Evolutionary conservation across 1,284 basidiomycete genomes (phyloP).

Genomic region (Trametes polyzona): DNA sequence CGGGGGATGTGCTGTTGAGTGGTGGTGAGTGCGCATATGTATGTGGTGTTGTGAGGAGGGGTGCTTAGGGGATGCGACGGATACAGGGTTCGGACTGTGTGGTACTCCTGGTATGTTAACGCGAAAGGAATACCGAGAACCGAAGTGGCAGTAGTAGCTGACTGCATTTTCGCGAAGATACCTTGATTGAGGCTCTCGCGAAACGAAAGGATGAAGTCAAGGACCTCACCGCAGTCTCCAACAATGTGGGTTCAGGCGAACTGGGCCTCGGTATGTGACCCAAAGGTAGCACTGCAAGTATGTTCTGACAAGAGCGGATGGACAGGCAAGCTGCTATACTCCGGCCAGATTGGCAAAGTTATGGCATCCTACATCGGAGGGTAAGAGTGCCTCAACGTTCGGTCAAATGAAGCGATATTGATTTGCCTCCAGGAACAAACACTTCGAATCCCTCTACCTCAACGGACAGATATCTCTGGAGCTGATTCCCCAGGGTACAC

Average conservation of each 20-base stretch:
- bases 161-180: slow-evolving; percentile 52
- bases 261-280: slow-evolving; percentile 73
- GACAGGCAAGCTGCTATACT: slow-evolving; percentile 77
- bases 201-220: slow-evolving; percentile 68
- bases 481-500: slow-evolving; percentile 89
- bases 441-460: slow-evolving; percentile 79
- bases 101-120: slow-evolving; percentile 68
- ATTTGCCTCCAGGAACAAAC: slow-evolving; percentile 65
- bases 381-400: slow-evolving; percentile 42
- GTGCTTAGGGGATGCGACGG: neutral
- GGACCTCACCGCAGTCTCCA: slow-evolving; percentile 84
- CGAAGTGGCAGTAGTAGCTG: neutral
- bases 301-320: neutral
- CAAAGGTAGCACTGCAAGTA: neutral
- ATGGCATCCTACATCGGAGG: slow-evolving; percentile 89
- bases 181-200: slow-evolving; percentile 81
- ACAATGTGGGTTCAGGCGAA: slow-evolving; percentile 85
- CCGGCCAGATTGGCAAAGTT: slow-evolving; percentile 82
- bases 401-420: neutral
- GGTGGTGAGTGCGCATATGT: slow-evolving; percentile 60
- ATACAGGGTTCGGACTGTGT: slow-evolving; percentile 75
- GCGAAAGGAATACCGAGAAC: too few relatives aligned
- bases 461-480: slow-evolving; percentile 84
- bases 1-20: slow-evolving; percentile 73
- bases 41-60: neutral